A percentile compares a stretch with the other conserved stretches of the same genome.
Evolutionary conservation across 2,329 filamentous ascomycete species (phyloP).

Genomic region (Elsinoe ampelina): DNA sequence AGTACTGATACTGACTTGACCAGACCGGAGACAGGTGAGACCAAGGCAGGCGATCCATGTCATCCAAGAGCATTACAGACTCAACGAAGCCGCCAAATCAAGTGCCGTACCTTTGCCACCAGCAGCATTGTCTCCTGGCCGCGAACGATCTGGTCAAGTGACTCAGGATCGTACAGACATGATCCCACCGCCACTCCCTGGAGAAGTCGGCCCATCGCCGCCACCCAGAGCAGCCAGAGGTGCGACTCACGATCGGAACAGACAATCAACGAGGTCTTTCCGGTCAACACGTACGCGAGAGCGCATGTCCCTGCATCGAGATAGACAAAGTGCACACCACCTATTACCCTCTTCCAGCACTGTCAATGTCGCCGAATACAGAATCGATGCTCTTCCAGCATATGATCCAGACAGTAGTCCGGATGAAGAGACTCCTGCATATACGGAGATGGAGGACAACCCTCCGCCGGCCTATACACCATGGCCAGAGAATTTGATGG

Average conservation of each 20-base stretch:
- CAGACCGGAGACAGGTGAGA: background rate
- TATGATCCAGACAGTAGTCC: background rate
- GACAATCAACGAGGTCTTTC: background rate
- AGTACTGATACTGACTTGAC: background rate
- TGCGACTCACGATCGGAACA: background rate
- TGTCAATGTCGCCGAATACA: background rate
- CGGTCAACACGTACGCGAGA: background rate
- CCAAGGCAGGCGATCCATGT: background rate
- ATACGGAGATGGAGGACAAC: background rate
- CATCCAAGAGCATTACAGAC: background rate
- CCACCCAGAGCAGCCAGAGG: background rate
- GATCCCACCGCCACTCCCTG: background rate
- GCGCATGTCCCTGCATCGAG: background rate
- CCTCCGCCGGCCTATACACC: background rate
- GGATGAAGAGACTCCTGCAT: background rate
- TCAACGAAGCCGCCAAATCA: background rate
- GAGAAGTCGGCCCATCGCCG: background rate
- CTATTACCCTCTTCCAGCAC: background rate
- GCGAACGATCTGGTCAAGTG: background rate
- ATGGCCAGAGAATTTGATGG: background rate
- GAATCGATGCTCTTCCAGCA: background rate
- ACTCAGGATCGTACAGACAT: background rate
- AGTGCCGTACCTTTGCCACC: background rate
- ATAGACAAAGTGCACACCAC: background rate
- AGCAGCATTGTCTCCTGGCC: background rate